Evolutionary conservation across 305 asterid species (phyloP).

Genomic region (Rubia tinctorum): DNA sequence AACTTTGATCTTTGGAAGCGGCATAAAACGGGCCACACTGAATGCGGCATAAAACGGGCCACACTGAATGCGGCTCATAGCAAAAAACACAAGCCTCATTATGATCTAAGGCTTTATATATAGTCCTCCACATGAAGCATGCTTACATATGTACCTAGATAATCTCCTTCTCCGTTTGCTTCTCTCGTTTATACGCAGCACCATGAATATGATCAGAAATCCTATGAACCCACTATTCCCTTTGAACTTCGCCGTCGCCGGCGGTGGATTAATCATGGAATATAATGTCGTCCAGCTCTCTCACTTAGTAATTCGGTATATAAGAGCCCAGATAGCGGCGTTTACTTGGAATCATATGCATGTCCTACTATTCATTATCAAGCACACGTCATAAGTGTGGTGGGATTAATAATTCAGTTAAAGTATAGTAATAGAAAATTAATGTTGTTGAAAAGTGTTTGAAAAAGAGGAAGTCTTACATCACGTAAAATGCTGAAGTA

Average conservation of each 20-base stretch:
- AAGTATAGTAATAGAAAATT: no score
- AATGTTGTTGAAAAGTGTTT: no score
- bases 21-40: no score
- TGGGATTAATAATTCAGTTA: no score
- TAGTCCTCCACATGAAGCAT: conserved; percentile 88
- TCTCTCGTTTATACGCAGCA: conserved; percentile 69
- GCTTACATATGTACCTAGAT: conserved; percentile 86
- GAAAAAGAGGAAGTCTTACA: no score
- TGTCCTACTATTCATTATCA: no score
- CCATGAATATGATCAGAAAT: conserved; percentile 51
- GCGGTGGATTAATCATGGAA: neutral
- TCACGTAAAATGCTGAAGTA: no score
- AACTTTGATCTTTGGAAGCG: conserved; percentile 71
- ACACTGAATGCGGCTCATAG: conserved; percentile 96
- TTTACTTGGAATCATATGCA: no score
- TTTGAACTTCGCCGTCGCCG: conserved; percentile 36
- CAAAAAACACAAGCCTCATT: conserved; percentile 54
- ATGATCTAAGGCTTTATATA: conserved; percentile 78
- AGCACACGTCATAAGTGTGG: no score
- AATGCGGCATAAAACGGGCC: no score
- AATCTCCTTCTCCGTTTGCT: conserved; percentile 63
- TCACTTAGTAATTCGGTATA: neutral
- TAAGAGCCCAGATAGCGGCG: no score
- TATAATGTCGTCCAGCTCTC: neutral
- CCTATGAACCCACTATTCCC: conserved; percentile 55